Conservation (phyloP, 2,329 filamentous ascomycete genomes). For the Arthrobotrys pseudoclavata region DNA sequence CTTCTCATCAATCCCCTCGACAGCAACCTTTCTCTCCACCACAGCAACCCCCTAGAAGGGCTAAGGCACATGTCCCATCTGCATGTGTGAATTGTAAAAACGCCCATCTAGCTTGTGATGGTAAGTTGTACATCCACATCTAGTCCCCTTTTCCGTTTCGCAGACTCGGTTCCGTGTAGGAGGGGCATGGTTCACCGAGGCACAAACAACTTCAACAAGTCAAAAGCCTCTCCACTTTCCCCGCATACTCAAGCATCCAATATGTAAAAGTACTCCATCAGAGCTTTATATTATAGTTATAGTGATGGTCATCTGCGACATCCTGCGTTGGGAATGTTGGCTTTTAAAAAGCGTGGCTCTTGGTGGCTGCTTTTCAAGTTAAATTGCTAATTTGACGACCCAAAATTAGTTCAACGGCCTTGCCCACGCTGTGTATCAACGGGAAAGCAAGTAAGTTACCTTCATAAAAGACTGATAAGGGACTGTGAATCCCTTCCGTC, state of each 20-base stretch:
- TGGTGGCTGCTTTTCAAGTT: conserved; percentile 49
- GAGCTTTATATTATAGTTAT: conserved; percentile 17
- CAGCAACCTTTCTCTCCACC: conserved; percentile 71
- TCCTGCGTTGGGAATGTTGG: conserved; percentile 52
- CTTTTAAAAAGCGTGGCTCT: conserved; percentile 25
- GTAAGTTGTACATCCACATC: conserved; percentile 59
- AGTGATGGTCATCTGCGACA: conserved; percentile 40
- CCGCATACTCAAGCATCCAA: background rate
- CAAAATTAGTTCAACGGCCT: conserved; percentile 76
- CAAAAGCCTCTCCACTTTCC: background rate
- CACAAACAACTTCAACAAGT: conserved; percentile 13
- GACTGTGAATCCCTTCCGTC: background rate
- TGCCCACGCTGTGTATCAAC: conserved; percentile 83
- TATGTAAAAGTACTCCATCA: conserved; percentile 36
- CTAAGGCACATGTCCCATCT: conserved; percentile 85
- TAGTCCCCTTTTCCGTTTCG: conserved; percentile 19
- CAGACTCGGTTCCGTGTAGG: conserved; percentile 24
- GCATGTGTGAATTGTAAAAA: conserved; percentile 88
- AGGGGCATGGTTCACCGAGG: conserved; percentile 26
- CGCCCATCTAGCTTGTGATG: conserved; percentile 78
- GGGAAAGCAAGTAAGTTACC: conserved; percentile 74
- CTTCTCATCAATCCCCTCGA: conserved; percentile 53
- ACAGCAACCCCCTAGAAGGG: conserved; percentile 72
- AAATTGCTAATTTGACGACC: conserved; percentile 27
- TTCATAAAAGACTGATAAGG: conserved; percentile 3